These are phyloP conservation scores for Paraphoma chrysanthemicola DNA, from an alignment of 2,329 filamentous ascomycete species.

Conservation along the genomic window DNA sequence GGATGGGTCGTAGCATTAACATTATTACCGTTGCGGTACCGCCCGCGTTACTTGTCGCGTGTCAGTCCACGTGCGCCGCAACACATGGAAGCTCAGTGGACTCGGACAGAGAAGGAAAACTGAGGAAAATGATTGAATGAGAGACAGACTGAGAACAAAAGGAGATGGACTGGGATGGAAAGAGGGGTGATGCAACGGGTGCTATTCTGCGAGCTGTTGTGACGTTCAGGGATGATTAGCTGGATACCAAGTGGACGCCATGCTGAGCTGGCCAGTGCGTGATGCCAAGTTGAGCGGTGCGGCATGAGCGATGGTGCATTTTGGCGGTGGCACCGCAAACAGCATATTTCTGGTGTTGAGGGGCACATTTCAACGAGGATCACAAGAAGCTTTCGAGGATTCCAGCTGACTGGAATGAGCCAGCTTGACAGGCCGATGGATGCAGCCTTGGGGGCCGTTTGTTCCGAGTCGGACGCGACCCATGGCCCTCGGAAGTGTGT, in stretches of 20 bases:
- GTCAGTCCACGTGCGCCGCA: conserved; percentile 24
- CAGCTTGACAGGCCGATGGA: not conserved
- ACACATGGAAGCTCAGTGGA: conserved; percentile 13
- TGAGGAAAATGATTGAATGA: conserved; percentile 8
- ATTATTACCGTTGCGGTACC: conserved; percentile 31
- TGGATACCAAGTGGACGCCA: not conserved
- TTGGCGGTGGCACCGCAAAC: not conserved
- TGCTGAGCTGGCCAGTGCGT: not conserved
- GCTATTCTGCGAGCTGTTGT: conserved; percentile 3
- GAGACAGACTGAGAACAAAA: conserved; percentile 12
- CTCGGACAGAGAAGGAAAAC: conserved; percentile 11
- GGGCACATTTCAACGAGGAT: not conserved
- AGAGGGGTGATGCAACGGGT: conserved; percentile 1
- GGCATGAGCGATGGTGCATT: not conserved
- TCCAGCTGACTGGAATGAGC: not conserved
- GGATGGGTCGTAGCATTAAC: conserved; percentile 37
- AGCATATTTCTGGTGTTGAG: not conserved
- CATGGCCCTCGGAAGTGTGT: conserved; percentile 16
- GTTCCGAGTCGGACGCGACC: conserved; percentile 6
- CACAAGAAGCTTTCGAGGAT: not conserved
- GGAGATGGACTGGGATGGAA: conserved; percentile 11
- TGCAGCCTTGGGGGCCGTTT: conserved; percentile 8
- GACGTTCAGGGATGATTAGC: conserved; percentile 5
- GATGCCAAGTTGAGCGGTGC: not conserved
- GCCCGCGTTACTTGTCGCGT: conserved; percentile 26